Base-by-base conservation (phyloP, 495 filamentous ascomycete genomes). In the Terfezia claveryi region DNA sequence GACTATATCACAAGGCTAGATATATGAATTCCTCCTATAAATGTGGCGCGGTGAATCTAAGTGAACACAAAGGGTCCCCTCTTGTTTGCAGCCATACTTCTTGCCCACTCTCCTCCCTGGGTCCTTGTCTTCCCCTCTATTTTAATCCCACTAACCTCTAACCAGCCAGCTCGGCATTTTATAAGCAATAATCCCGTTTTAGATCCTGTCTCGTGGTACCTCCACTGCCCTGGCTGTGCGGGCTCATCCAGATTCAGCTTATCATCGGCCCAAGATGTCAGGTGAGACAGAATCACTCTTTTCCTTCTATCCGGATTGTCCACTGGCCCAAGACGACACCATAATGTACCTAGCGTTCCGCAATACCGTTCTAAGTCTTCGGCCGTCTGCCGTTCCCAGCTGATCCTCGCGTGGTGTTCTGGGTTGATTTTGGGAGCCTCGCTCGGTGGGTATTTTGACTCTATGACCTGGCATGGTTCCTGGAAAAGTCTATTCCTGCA, bases 401-500 rank as follows among this genome's bases (percentile, higher is more conserved):
- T 36, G 54, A 73, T 38, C 36, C 72, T 38, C 55, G 58, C 9
- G 67, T 77, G 57, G 7, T 32, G 4, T 60, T 53, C 56, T 10
- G 62, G 37, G 2, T 67, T 64, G 0, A 61, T 72, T 37, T 55
- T 59, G 5, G 57, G 66, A n/a, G 65, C 72, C 0, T 61, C 56
- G 12, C 41, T 57, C 1, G 57, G 71, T 36, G 74, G 68, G 71
- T 55, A 61, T 2, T 59, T 52, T 11, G 72, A 71, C 38, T 54
- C 46, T 0, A 58, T 44, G 0, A 55, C 56, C 0, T 51, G 50
- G 4, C 77, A 56, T 6, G 83, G 83, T 3, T 80, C 80, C 0
- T 87, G 70, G 56, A 86, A 88, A 1, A 83, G 54, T 2, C 77
- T 70, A 2, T 69, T 60, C 8, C 73, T 66, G 16, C 87, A 73